Evolutionary conservation across 2,329 filamentous ascomycete genomes (phyloP).

Genomic region (Leptographium radiaticola): DNA sequence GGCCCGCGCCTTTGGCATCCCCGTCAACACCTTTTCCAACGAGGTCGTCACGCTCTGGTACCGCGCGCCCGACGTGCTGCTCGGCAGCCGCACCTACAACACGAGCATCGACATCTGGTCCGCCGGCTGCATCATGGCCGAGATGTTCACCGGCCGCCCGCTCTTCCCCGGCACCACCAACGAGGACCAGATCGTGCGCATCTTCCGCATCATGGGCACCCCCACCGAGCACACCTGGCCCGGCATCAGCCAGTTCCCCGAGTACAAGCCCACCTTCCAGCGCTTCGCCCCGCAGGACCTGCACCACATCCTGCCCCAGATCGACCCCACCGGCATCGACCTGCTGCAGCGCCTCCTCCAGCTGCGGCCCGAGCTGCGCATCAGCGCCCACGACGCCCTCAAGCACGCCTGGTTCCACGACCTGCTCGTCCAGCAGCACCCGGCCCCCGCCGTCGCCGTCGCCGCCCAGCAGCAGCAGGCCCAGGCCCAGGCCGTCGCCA

Average conservation of each 20-base stretch:
- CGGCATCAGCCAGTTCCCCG: constrained; percentile 86
- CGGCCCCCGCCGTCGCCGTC: constrained; percentile 54
- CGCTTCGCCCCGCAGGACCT: constrained; percentile 90
- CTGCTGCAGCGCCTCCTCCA: constrained; percentile 85
- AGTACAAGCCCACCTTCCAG: constrained; percentile 92
- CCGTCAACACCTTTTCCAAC: constrained; percentile 96
- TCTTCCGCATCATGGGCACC: constrained; percentile 97
- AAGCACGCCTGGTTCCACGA: constrained; percentile 89
- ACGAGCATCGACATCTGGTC: constrained; percentile 99
- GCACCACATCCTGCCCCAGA: constrained; percentile 73
- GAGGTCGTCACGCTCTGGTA: constrained; percentile 98
- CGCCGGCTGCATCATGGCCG: constrained; percentile 97
- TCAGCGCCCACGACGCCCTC: constrained; percentile 76
- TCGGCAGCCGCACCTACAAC: constrained; percentile 92
- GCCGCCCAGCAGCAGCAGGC: constrained; percentile 2
- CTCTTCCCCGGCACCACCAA: constrained; percentile 97
- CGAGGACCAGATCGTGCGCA: constrained; percentile 92
- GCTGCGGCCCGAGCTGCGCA: constrained; percentile 77
- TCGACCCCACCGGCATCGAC: constrained; percentile 78
- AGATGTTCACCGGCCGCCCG: constrained; percentile 95
- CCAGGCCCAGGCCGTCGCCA: not conserved
- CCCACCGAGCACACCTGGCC: constrained; percentile 93
- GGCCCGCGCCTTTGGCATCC: constrained; percentile 88
- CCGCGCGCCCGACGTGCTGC: constrained; percentile 84
- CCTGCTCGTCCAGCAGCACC: constrained; percentile 40